These are phyloP conservation scores for Botrytis sinoallii DNA, from an alignment of 2,329 filamentous ascomycete genomes.

Conservation along the genomic window DNA sequence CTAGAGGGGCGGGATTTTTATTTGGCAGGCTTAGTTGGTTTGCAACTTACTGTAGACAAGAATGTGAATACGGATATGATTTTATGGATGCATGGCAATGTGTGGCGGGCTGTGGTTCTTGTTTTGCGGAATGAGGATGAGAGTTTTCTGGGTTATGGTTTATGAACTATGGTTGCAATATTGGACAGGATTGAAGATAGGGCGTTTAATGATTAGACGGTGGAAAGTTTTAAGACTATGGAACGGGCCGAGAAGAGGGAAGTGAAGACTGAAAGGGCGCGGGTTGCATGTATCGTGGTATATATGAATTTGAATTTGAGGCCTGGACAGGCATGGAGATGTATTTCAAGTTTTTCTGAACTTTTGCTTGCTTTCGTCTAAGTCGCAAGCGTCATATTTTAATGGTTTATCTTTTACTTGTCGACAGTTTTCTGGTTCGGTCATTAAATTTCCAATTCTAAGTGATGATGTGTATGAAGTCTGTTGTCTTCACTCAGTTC, in stretches of 20 bases:
- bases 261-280: too few species aligned
- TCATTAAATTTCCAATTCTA: rapidly evolving
- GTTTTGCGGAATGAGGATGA: neutral
- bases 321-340: too few species aligned
- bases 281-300: too few species aligned
- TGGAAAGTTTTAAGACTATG: neutral
- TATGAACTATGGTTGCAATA: neutral
- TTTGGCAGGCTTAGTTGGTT: neutral
- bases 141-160: neutral
- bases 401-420: too few species aligned
- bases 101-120: too few species aligned
- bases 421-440: too few species aligned
- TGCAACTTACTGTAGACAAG: neutral
- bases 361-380: neutral
- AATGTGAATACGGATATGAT: neutral
- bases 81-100: neutral
- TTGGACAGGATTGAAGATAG: neutral
- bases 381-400: neutral
- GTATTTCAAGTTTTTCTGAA: neutral
- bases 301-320: too few species aligned
- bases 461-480: neutral
- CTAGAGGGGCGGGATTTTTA: neutral
- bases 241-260: neutral
- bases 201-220: neutral
- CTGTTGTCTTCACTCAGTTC: neutral